Percentiles rank a stretch among this genome's conserved stretches.
phyloP scores from a whole-genome alignment of 164 flowering plant genomes.

The Nymphaea colorata region DNA sequence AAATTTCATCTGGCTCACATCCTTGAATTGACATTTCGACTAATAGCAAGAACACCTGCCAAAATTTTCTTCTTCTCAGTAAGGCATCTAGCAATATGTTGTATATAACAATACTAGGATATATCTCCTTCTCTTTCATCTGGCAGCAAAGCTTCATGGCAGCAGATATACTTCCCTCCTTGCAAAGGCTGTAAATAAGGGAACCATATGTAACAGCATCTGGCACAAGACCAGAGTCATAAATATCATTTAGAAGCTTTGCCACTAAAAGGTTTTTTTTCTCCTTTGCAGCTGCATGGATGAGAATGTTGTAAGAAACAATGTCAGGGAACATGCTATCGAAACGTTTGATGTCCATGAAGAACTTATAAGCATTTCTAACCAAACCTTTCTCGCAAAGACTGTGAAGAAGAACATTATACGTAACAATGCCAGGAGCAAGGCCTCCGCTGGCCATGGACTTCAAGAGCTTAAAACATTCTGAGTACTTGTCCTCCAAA shows the following conservation, averaged over 20 bases:
- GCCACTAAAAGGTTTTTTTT: slow-evolving; percentile 11
- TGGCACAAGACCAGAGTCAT: slow-evolving; percentile 14
- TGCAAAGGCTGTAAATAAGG: slow-evolving; percentile 25
- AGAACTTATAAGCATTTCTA: slow-evolving; percentile 18
- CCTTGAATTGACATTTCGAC: slow-evolving; percentile 26
- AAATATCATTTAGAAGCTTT: slow-evolving; percentile 28
- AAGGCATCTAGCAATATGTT: slow-evolving; percentile 25
- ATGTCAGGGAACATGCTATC: slow-evolving; percentile 18
- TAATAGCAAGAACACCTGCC: slow-evolving; percentile 14
- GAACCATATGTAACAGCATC: slow-evolving; percentile 28
- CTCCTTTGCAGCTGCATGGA: slow-evolving; percentile 22
- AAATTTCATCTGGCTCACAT: slow-evolving; percentile 19
- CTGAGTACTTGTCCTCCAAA: slow-evolving; percentile 19
- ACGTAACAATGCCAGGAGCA: slow-evolving; percentile 23
- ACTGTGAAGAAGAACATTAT: slow-evolving; percentile 24
- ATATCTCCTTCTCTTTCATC: slow-evolving; percentile 23
- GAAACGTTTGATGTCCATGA: slow-evolving; percentile 12
- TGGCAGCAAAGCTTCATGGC: slow-evolving; percentile 19
- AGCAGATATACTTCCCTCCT: slow-evolving; percentile 19
- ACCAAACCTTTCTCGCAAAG: slow-evolving; percentile 31
- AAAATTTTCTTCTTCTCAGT: slow-evolving; percentile 22
- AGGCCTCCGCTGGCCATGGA: slow-evolving; percentile 23
- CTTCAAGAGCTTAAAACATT: slow-evolving; percentile 22
- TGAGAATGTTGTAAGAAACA: slow-evolving; percentile 34
- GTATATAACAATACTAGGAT: slow-evolving; percentile 20